Conservation (phyloP, 2,329 filamentous ascomycete species). For the Orbilia brochopaga region DNA sequence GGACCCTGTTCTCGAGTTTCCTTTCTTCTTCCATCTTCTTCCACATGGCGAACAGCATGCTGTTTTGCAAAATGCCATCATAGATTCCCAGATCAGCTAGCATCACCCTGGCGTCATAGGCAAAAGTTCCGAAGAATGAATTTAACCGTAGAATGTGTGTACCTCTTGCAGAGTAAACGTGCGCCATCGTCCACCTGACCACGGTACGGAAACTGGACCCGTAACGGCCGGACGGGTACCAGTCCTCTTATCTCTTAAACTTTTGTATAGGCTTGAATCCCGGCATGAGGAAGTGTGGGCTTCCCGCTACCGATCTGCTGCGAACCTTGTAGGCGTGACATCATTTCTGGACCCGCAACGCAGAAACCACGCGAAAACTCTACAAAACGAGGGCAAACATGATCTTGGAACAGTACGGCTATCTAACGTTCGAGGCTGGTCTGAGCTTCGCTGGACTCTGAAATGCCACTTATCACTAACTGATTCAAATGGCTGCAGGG, state of each 20-base stretch:
- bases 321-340: slow-evolving; percentile 39
- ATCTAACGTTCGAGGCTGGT: slow-evolving; percentile 31
- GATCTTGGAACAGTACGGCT: slow-evolving; percentile 37
- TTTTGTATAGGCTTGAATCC: neutral
- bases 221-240: neutral
- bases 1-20: neutral
- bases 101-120: slow-evolving; percentile 51
- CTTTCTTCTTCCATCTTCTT: slow-evolving; percentile 7
- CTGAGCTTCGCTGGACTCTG: neutral
- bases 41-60: neutral
- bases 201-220: too few relatives aligned
- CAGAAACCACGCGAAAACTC: slow-evolving; percentile 18
- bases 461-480: slow-evolving; percentile 1
- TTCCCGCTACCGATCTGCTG: slow-evolving; percentile 26
- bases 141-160: neutral
- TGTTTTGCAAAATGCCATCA: slow-evolving; percentile 37
- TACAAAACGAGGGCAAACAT: neutral
- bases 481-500: too few relatives aligned
- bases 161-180: neutral
- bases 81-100: slow-evolving; percentile 48
- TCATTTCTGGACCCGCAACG: slow-evolving; percentile 18
- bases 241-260: neutral
- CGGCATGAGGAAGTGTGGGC: neutral
- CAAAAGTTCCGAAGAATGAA: slow-evolving; percentile 29
- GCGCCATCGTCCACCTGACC: neutral